Base-by-base conservation (phyloP, 2,329 filamentous ascomycete species). In the Grosmannia serpens region DNA sequence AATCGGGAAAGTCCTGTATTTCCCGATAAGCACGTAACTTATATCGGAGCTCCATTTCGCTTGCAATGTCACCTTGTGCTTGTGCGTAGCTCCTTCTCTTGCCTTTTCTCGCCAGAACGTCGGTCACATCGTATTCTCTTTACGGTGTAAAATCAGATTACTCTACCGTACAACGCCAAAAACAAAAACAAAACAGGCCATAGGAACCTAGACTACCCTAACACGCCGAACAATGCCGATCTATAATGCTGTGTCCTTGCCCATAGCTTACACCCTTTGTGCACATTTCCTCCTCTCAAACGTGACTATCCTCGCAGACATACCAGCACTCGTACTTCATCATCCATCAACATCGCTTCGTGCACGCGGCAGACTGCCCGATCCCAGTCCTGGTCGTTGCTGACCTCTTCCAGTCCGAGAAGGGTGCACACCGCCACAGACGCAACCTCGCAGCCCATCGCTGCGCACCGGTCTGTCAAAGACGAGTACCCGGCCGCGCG, bases 301-400 rank as follows among this genome's bases (percentile, higher is more conserved):
- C 17, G 2, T 24, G 4, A 33, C 22, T 38, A 22, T 22, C 50
- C 33, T 1, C 27, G 35, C 29, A 62, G 7, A 29, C 35, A 35
- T 31, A 62, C 55, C 17, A 62, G 27, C 2, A 62, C 57, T 13
- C 57, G 59, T 35, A 60, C 59, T 26, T 62, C 56, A 17, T 53
- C 41, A 29, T 60, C 58, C 59, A 58, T 51, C 20, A 60, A 13
- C 38, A 59, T 35, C 24, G 56, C 50, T 13, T 29, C 35, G 29
- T 59, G 31, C 35, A 59, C 55, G 2, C 53, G 55, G 15, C 41
- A 29, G 11, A 62, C 59, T 27, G 49, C 59, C 26, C 49, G 51
- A 41, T 60, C 55, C 61, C 61, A 62, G 24, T 26, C 49, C 6
- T 20, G 17, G 26, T 57, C 55, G 57, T 35, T 46, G 44, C 15